Evolutionary conservation across 495 filamentous ascomycete genomes (phyloP).

Genomic region (Aspergillus diversus): DNA sequence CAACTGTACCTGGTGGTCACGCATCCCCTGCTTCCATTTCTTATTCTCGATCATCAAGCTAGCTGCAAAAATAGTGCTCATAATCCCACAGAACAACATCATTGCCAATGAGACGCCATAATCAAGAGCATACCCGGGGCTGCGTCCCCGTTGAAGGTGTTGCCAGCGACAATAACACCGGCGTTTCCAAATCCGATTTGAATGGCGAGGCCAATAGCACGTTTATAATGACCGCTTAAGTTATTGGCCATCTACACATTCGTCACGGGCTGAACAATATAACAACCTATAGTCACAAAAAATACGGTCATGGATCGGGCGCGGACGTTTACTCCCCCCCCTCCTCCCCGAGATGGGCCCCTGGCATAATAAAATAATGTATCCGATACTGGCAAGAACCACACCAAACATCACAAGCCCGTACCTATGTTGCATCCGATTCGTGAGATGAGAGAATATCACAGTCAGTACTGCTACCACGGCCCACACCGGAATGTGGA

Average conservation of each 20-base stretch:
- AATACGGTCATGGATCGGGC: conserved; percentile 49
- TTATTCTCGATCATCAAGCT: neutral
- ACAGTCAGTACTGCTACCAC: conserved; percentile 43
- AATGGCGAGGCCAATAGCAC: conserved; percentile 47
- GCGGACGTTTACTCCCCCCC: conserved; percentile 23
- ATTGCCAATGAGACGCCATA: neutral
- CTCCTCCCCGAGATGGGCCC: conserved; percentile 14
- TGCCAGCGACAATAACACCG: neutral
- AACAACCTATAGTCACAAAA: conserved; percentile 43
- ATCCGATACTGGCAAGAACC: conserved; percentile 42
- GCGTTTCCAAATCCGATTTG: conserved; percentile 30
- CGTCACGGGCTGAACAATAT: conserved; percentile 38
- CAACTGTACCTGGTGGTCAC: neutral
- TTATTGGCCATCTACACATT: conserved; percentile 53
- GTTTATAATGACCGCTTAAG: conserved; percentile 56
- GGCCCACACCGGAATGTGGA: conserved; percentile 49
- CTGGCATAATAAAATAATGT: conserved; percentile 44
- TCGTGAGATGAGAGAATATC: conserved; percentile 40
- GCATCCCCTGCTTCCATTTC: neutral
- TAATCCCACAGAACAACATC: neutral
- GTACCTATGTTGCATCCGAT: conserved; percentile 41
- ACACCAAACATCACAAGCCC: conserved; percentile 45
- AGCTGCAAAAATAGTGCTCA: neutral
- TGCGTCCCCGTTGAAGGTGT: neutral
- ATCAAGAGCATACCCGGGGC: neutral